Evolutionary conservation across 371 early-diverging fungal species (phyloP).

Genomic region (Actinomortierella ambigua): DNA sequence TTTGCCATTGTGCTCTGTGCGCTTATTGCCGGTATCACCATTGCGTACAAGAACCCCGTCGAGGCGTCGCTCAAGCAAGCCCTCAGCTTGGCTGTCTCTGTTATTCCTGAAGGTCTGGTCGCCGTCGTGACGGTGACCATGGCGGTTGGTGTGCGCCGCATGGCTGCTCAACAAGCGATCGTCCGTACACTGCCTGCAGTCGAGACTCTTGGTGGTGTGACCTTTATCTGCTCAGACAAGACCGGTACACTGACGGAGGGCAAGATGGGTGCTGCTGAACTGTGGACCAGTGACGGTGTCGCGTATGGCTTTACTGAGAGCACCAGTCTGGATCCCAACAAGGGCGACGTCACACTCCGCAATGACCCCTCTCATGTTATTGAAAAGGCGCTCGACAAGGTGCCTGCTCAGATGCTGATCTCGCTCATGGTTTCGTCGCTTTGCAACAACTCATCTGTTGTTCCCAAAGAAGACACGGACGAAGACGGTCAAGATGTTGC

Average conservation of each 20-base stretch:
- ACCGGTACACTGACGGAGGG: slow-evolving; percentile 96
- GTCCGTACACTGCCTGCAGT: slow-evolving; percentile 90
- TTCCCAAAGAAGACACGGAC: slow-evolving; percentile 32
- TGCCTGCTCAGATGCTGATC: slow-evolving; percentile 39
- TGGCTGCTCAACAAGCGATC: slow-evolving; percentile 81
- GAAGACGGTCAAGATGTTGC: too few species aligned
- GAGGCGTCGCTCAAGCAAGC: slow-evolving; percentile 55
- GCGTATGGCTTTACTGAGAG: slow-evolving; percentile 70
- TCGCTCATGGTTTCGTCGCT: slow-evolving; percentile 50
- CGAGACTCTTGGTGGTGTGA: slow-evolving; percentile 92
- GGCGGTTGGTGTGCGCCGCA: slow-evolving; percentile 87
- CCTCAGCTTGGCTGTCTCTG: slow-evolving; percentile 77
- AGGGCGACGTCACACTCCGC: slow-evolving; percentile 60
- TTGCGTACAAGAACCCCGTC: slow-evolving; percentile 66
- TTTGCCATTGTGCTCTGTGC: slow-evolving; percentile 73
- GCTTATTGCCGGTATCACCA: slow-evolving; percentile 81
- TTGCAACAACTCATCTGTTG: slow-evolving; percentile 73
- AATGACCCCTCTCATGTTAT: slow-evolving; percentile 33
- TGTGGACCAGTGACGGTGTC: slow-evolving; percentile 73
- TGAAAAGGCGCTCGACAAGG: slow-evolving; percentile 29
- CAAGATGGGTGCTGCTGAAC: slow-evolving; percentile 80
- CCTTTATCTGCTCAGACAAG: slow-evolving; percentile 95
- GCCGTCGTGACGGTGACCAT: slow-evolving; percentile 88
- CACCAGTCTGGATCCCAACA: slow-evolving; percentile 67
- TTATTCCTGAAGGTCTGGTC: slow-evolving; percentile 93